Base-by-base conservation (phyloP, 202 grass and related monocot species). In the Saccharum hybrid region DNA sequence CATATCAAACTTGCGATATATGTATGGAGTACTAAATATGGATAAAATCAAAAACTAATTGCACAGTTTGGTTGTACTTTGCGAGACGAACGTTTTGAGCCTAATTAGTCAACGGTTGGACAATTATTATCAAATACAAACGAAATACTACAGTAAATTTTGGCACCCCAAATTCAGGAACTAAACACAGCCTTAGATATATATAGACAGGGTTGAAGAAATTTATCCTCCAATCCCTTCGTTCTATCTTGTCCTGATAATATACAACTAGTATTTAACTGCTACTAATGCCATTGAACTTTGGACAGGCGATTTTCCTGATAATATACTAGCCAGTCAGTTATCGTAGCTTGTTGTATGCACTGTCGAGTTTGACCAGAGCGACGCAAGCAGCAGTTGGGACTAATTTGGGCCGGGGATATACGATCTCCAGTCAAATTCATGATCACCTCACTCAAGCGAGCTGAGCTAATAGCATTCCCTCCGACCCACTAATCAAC, bases 331-430 rank as follows among this genome's bases (percentile, higher is more conserved):
- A 63, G 48, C 19, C 26, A 13, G 63, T 70, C 79, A 74, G 79
- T 45, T 86, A 33, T 68, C n/a, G 14, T 59, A 70, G 46, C 65
- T 84, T 84, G n/a, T 84, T 81, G 46, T 71, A 77, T 84, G 45
- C 85, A 81, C 65, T 77, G 85, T 90, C 65, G 38, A 70, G 56
- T 87, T 87, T 90, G 88, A 81, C 81, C 65, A 52, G 15, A 42
- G 31, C n/a, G 83, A 65, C 28, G 54, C 36, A 41, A 80, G 46
- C 76, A 80, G 46, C 76, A 30, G 30, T 63, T 60, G 56, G n/a
- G 54, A 59, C 3, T 62, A 62, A 11, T 52, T 67, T 38, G 43
- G 30, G 34, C 19, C 9, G 37, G 31, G 10, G 1, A 38, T 22
- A 57, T 9, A 78, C 13, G 51, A 11, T 21, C 10, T 49, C 37